Percentiles rank a stretch among this genome's conserved stretches.
These are phyloP conservation scores for Pseudoturritis turrita DNA, from an alignment of 345 rosid genomes.

Conservation along the genomic window DNA sequence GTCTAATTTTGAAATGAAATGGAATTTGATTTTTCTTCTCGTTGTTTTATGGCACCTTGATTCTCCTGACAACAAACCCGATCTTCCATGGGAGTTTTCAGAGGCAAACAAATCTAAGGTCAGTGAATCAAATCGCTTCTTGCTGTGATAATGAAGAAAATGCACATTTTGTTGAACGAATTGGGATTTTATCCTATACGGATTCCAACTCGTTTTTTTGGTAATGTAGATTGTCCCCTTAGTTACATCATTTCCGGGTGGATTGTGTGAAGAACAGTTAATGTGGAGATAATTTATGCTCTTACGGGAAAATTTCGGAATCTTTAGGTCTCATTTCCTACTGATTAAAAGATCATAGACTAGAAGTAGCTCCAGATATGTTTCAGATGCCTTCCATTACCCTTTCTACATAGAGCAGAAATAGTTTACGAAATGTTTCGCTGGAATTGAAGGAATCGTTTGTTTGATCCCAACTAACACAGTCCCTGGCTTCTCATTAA, in stretches of 20 bases:
- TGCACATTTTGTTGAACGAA: background rate
- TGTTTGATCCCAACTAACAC: background rate
- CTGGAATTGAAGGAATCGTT: background rate
- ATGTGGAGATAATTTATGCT: background rate
- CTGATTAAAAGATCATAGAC: background rate
- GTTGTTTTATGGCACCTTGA: constrained; percentile 63
- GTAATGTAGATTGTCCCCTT: background rate
- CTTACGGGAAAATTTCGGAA: background rate
- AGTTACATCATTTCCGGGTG: background rate
- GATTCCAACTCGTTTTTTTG: background rate
- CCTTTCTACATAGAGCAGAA: background rate
- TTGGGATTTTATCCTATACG: background rate
- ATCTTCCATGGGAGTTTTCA: constrained; percentile 81
- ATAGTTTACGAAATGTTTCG: background rate
- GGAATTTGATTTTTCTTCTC: background rate
- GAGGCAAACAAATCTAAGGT: constrained; percentile 58
- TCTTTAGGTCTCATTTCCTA: background rate
- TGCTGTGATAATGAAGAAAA: background rate
- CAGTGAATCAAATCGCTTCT: background rate
- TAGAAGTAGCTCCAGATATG: background rate
- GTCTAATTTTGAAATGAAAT: background rate
- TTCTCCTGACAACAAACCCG: constrained; percentile 88
- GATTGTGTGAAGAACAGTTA: background rate
- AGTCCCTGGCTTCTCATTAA: background rate
- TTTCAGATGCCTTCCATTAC: background rate